Conservation (phyloP, 768 basidiomycete genomes). For the Panaeolus cyanescens region DNA sequence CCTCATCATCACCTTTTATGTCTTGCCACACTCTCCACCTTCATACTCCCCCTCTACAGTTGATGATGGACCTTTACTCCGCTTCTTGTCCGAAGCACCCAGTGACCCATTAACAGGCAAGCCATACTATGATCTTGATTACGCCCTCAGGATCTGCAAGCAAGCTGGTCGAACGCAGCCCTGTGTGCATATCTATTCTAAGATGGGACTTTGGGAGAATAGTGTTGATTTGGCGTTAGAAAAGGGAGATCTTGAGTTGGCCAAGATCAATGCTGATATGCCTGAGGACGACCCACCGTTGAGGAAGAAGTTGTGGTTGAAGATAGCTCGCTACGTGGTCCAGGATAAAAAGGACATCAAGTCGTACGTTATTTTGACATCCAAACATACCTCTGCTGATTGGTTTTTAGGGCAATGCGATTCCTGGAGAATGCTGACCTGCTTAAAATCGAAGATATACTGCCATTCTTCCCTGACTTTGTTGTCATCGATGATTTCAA, state of each 20-base stretch:
- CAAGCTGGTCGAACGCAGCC: slow-evolving; percentile 78
- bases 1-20: slow-evolving; percentile 86
- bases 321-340: slow-evolving; percentile 98
- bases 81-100: slow-evolving; percentile 83
- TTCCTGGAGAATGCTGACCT: slow-evolving; percentile 94
- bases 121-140: slow-evolving; percentile 97
- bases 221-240: slow-evolving; percentile 93
- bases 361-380: slow-evolving; percentile 60
- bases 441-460: slow-evolving; percentile 96
- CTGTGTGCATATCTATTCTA: slow-evolving; percentile 95
- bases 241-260: slow-evolving; percentile 93
- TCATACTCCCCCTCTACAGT: slow-evolving; percentile 29
- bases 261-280: slow-evolving; percentile 93
- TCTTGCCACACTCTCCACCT: slow-evolving; percentile 49
- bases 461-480: slow-evolving; percentile 99
- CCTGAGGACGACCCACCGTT: slow-evolving; percentile 87
- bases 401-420: slow-evolving; percentile 78
- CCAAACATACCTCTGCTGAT: slow-evolving; percentile 5
- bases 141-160: slow-evolving; percentile 92
- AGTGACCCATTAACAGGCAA: slow-evolving; percentile 79
- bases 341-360: slow-evolving; percentile 98
- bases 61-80: slow-evolving; percentile 77
- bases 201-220: slow-evolving; percentile 97
- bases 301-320: slow-evolving; percentile 95
- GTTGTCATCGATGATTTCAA: slow-evolving; percentile 99